Evolutionary conservation across 768 basidiomycete genomes (phyloP).

Genomic region (Boletales sp.): DNA sequence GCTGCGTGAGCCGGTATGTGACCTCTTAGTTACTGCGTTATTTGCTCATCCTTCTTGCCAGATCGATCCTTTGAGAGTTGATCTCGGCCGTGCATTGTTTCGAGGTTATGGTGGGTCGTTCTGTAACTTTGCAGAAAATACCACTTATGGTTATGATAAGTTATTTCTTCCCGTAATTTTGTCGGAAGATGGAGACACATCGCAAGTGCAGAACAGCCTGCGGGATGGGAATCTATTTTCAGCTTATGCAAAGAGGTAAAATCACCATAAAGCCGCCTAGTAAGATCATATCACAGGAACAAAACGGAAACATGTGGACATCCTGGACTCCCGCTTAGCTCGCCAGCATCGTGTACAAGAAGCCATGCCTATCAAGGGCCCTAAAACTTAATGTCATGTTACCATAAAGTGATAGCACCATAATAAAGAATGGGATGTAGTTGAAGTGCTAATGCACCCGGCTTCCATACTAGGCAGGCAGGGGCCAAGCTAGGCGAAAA

Average conservation of each 20-base stretch:
- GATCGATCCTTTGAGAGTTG: conserved; percentile 24
- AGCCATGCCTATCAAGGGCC: background rate
- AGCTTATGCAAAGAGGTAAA: conserved; percentile 43
- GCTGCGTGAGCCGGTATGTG: conserved; percentile 47
- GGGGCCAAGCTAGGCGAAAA: no score
- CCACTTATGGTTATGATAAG: conserved; percentile 27
- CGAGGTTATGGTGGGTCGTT: conserved; percentile 44
- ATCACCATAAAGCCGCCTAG: conserved; percentile 4
- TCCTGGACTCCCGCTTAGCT: no score
- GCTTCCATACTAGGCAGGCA: no score
- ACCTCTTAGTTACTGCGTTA: background rate
- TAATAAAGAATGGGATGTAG: background rate
- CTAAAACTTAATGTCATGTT: no score
- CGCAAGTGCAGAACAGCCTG: conserved; percentile 30
- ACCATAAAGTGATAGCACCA: background rate
- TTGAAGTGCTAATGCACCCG: background rate
- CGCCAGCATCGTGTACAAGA: background rate
- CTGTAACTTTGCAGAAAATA: background rate
- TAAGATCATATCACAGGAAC: background rate
- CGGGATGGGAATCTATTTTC: conserved; percentile 52
- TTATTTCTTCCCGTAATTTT: conserved; percentile 48
- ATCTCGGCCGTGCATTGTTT: conserved; percentile 38
- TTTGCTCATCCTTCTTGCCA: conserved; percentile 6
- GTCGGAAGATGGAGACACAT: conserved; percentile 45
- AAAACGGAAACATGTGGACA: no score